Evolutionary conservation across 805 yeast genomes (phyloP).

Genomic region (Ogataea pini): DNA sequence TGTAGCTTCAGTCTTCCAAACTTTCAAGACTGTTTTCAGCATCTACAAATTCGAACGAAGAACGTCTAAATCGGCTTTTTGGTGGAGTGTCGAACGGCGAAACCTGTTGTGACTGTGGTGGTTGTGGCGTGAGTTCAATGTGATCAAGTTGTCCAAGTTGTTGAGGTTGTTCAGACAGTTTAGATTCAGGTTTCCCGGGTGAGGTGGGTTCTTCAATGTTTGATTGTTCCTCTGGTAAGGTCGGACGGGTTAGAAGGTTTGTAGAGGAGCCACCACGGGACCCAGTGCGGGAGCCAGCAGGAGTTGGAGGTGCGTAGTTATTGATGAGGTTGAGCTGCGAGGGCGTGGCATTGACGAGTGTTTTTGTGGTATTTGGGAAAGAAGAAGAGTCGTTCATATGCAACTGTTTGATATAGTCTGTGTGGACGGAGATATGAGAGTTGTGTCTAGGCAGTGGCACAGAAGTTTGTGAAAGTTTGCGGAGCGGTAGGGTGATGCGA

Average conservation of each 20-base stretch:
- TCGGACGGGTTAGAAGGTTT: slow-evolving; percentile 12
- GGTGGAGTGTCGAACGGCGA: slow-evolving; percentile 26
- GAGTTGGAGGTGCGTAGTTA: slow-evolving; percentile 21
- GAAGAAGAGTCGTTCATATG: slow-evolving; percentile 34
- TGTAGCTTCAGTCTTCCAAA: neutral
- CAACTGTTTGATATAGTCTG: slow-evolving; percentile 31
- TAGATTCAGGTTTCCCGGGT: neutral
- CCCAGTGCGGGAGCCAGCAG: slow-evolving; percentile 17
- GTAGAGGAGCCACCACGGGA: slow-evolving; percentile 20
- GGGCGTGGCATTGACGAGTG: slow-evolving; percentile 28
- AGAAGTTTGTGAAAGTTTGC: slow-evolving; percentile 1
- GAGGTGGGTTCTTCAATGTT: too few relatives aligned
- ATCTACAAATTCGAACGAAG: slow-evolving; percentile 9
- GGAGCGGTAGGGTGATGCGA: neutral
- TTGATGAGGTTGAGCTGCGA: slow-evolving; percentile 31
- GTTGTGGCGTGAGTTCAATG: neutral
- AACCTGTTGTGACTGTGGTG: neutral
- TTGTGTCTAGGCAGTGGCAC: slow-evolving; percentile 12
- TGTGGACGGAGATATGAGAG: slow-evolving; percentile 23
- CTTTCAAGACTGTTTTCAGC: neutral
- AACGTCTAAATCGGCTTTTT: slow-evolving; percentile 14
- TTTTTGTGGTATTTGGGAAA: slow-evolving; percentile 33
- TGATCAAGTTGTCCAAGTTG: neutral
- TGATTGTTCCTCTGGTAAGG: neutral
- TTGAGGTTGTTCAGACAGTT: too few relatives aligned